A percentile compares a stretch with the other conserved stretches of the same genome.
These are phyloP conservation scores for Gastrolobium villosum DNA, from an alignment of 306 rosid species.

Conservation along the genomic window DNA sequence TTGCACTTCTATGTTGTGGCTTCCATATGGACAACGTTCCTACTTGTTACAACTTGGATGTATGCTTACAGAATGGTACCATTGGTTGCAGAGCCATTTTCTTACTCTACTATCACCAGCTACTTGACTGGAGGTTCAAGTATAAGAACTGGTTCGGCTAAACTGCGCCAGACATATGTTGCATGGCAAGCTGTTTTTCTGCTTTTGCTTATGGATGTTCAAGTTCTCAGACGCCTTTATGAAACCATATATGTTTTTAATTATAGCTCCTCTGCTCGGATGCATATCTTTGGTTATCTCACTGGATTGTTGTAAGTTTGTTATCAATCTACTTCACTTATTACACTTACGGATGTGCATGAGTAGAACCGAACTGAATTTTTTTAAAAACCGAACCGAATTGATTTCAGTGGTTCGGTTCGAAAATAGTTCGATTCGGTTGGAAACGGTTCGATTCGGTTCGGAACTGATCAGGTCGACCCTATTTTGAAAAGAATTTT, in stretches of 20 bases:
- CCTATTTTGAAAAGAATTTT: too few species aligned
- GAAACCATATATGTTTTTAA: slow-evolving; percentile 76
- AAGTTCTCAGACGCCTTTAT: slow-evolving; percentile 75
- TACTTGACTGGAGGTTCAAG: slow-evolving; percentile 76
- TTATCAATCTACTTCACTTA: slow-evolving; percentile 39
- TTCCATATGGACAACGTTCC: slow-evolving; percentile 75
- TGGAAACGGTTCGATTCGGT: too few species aligned
- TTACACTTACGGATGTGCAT: too few species aligned
- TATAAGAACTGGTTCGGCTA: slow-evolving; percentile 49
- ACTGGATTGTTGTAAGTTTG: slow-evolving; percentile 84
- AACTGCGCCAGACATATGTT: slow-evolving; percentile 48
- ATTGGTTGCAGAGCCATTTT: slow-evolving; percentile 58
- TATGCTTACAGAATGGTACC: slow-evolving; percentile 70
- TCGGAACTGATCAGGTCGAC: too few species aligned
- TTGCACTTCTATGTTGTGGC: slow-evolving; percentile 80
- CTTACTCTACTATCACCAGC: slow-evolving; percentile 62
- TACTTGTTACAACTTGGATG: slow-evolving; percentile 75
- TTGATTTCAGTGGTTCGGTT: too few species aligned
- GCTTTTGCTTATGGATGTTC: slow-evolving; percentile 85
- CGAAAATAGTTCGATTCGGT: too few species aligned
- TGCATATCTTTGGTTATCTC: slow-evolving; percentile 87
- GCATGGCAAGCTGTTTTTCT: slow-evolving; percentile 80
- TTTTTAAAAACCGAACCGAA: too few species aligned
- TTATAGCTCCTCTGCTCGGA: slow-evolving; percentile 82
- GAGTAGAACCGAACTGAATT: too few species aligned